These are phyloP conservation scores for Aurinia saxatilis DNA, from an alignment of 345 rosid genomes.

Conservation along the genomic window DNA sequence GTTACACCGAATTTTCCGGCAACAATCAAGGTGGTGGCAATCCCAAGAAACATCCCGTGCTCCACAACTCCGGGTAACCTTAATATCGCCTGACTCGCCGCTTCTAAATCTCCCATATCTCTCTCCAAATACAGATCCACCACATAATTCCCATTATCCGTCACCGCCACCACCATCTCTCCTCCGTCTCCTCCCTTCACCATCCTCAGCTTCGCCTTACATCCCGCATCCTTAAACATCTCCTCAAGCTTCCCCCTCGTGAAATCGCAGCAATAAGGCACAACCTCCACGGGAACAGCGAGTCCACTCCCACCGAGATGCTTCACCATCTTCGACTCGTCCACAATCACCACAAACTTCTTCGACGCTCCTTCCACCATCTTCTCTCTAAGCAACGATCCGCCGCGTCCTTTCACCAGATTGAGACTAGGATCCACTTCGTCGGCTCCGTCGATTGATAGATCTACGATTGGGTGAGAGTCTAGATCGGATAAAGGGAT, in stretches of 20 bases:
- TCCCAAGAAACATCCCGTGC: conserved; percentile 89
- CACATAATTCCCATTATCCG: conserved; percentile 77
- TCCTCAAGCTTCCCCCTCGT: conserved; percentile 43
- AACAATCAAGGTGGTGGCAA: conserved; percentile 87
- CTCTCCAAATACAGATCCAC: conserved; percentile 74
- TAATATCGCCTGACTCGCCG: conserved; percentile 60
- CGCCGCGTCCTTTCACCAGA: conserved; percentile 89
- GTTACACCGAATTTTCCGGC: conserved; percentile 73
- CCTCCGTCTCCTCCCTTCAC: conserved; percentile 21
- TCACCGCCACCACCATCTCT: conserved; percentile 41
- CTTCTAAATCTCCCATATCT: conserved; percentile 70
- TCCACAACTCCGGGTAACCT: conserved; percentile 84
- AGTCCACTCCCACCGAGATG: conserved; percentile 65
- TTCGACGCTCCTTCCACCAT: conserved; percentile 82
- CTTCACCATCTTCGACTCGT: conserved; percentile 55
- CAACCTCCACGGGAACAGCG: conserved; percentile 80
- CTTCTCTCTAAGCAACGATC: conserved; percentile 81
- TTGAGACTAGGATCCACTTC: conserved; percentile 82
- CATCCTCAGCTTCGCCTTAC: conserved; percentile 47
- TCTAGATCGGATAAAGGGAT: conserved; percentile 84
- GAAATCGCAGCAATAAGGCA: conserved; percentile 76
- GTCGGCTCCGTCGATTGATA: conserved; percentile 96
- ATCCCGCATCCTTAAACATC: conserved; percentile 57
- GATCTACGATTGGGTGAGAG: conserved; percentile 56
- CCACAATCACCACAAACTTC: conserved; percentile 67